Evolutionary conservation across 225 moss, liverwort and hornwort genomes (phyloP).

Genomic region (Pleurozium schreberi): DNA sequence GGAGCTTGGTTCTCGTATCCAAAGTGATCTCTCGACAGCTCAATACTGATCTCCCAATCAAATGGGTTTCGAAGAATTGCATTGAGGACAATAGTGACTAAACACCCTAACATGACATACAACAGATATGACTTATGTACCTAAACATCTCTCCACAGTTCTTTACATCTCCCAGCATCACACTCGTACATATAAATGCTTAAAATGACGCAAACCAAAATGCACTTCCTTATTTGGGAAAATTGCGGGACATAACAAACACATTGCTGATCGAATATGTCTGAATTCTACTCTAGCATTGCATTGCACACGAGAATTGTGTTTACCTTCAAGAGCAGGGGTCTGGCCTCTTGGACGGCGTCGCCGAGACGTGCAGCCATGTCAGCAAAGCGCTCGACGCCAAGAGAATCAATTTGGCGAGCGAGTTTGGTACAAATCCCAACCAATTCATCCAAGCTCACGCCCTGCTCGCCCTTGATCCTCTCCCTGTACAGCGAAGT

Average conservation of each 20-base stretch:
- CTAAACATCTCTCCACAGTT: not conserved
- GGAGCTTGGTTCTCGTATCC: not conserved
- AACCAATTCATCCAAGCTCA: conserved; percentile 88
- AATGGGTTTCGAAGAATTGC: not conserved
- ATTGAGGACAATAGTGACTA: not conserved
- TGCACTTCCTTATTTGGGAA: not conserved
- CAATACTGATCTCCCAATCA: not conserved
- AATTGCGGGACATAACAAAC: not conserved
- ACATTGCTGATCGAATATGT: not conserved
- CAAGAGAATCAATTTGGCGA: conserved; percentile 60
- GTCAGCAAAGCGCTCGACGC: conserved; percentile 53
- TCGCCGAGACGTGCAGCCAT: conserved; percentile 63
- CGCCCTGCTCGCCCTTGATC: conserved; percentile 87
- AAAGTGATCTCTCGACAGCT: not conserved
- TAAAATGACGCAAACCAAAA: not conserved
- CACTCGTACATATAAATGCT: not conserved
- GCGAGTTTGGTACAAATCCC: conserved; percentile 78
- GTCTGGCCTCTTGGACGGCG: conserved; percentile 77
- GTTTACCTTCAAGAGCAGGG: conserved; percentile 69
- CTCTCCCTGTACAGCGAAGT: conserved; percentile 24
- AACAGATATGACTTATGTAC: not conserved
- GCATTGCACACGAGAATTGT: not conserved
- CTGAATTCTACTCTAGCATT: not conserved
- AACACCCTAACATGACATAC: not conserved
- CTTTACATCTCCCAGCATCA: not conserved